phyloP scores from a whole-genome alignment of 768 basidiomycete genomes.

The Kwoniella dendrophila region DNA sequence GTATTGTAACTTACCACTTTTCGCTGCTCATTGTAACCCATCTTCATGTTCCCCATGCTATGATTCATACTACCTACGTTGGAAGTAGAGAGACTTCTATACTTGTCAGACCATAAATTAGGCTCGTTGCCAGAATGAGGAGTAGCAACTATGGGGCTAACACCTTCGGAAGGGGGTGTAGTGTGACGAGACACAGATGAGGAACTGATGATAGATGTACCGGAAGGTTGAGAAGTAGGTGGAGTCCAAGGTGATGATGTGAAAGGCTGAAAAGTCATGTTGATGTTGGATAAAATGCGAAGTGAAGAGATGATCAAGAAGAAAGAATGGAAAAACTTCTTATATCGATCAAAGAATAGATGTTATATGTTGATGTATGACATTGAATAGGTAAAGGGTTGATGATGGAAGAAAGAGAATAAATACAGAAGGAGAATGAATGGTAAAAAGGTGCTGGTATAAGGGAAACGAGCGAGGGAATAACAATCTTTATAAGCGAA shows the following conservation, averaged over 20 bases:
- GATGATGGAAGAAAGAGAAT: too few species aligned
- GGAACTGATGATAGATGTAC: background rate
- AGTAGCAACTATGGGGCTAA: constrained; percentile 17
- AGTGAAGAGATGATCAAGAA: background rate
- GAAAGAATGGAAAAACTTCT: background rate
- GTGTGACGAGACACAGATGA: background rate
- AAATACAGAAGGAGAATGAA: background rate
- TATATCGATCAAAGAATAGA: too few species aligned
- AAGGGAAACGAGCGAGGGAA: too few species aligned
- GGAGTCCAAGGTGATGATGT: constrained; percentile 12
- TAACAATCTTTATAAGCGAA: too few species aligned
- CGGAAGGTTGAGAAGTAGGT: constrained; percentile 2
- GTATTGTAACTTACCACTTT: constrained; percentile 8
- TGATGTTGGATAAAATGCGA: too few species aligned
- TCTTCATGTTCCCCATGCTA: background rate
- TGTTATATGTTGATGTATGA: background rate
- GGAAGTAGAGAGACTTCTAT: constrained; percentile 12
- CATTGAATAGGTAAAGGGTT: background rate
- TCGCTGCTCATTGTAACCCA: constrained; percentile 3
- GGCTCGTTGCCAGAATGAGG: background rate
- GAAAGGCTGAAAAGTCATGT: constrained; percentile 26
- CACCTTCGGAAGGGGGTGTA: constrained; percentile 15
- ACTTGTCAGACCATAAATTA: constrained; percentile 19
- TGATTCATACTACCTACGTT: constrained; percentile 8
- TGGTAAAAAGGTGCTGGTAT: constrained; percentile 1